Base-by-base conservation (phyloP, 164 flowering plant species). In the Protea cynaroides region DNA sequence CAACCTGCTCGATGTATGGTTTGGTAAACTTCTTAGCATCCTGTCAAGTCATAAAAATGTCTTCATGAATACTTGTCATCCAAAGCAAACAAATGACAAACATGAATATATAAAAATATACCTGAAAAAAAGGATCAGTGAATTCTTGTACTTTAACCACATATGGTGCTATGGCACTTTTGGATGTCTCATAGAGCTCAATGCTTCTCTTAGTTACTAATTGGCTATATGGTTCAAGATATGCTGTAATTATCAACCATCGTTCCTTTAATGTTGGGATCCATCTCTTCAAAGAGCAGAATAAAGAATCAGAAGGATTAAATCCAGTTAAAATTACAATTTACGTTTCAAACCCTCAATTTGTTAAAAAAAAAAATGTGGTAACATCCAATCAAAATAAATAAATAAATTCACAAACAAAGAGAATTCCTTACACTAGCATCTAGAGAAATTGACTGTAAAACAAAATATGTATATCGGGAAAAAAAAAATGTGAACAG, bases 91-190 rank as follows among this genome's bases (percentile, higher is more conserved):
- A 61, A 44, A 55, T 3, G 18, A 65, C 17, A 10, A 49, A 29
- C 12, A 4, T 22, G 0, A 19, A 59, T 52, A 19, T 53, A 13
- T 25, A 25, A n/a, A 49, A 44, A 29, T 23, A 46, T 78, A 89
- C 98, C 97, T 87, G 85, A 69, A 65, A 80, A 69, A 89, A 86
- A 47, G 99, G 97, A 79, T 80, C 80, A 18, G 77, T 80, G 67
- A 81, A 18, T 69, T 95, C 84, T 65, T 81, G 89, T 4, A 67
- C 84, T 79, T 74, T 86, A 65, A 76, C 62, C 22, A 88, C 25
- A 57, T 86, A 96, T 22, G 97, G 96, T 64, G 76, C 76, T 47
- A 87, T 57, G 29, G 84, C 57, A 54, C 38, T 67, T 76, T 86
- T 91, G 24, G 93, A 83, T 51, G 76, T 40, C 72, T 85, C 87